These are phyloP conservation scores for Curvularia sp. DNA, from an alignment of 2,329 filamentous ascomycete genomes.

Conservation along the genomic window DNA sequence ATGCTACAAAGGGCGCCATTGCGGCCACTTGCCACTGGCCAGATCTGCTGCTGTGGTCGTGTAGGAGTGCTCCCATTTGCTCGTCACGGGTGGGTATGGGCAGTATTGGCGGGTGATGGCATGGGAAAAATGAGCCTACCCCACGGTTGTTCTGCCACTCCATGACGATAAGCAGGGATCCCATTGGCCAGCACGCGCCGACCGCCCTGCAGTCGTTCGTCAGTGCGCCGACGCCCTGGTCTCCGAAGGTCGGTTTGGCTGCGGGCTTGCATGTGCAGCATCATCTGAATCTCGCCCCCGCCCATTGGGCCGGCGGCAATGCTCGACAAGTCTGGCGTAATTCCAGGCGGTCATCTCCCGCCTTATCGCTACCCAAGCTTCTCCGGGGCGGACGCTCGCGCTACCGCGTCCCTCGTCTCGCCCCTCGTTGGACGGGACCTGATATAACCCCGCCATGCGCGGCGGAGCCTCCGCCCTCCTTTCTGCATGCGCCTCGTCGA, in stretches of 20 bases:
- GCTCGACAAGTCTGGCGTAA: slow-evolving; percentile 39
- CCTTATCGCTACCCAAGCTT: slow-evolving; percentile 40
- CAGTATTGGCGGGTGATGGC: slow-evolving; percentile 33
- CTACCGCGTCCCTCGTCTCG: slow-evolving; percentile 13
- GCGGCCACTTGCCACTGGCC: not conserved
- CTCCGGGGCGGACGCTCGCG: slow-evolving; percentile 29
- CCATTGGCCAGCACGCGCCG: slow-evolving; percentile 36
- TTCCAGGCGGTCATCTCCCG: slow-evolving; percentile 42
- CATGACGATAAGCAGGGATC: slow-evolving; percentile 33
- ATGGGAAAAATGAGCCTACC: slow-evolving; percentile 44
- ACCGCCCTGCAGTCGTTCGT: slow-evolving; percentile 24
- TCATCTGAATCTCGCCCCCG: slow-evolving; percentile 29
- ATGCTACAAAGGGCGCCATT: no score
- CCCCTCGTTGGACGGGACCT: slow-evolving; percentile 39
- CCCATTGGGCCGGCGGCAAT: slow-evolving; percentile 38
- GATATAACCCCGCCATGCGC: slow-evolving; percentile 30
- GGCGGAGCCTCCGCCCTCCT: slow-evolving; percentile 30
- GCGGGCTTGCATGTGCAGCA: slow-evolving; percentile 35
- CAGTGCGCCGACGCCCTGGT: slow-evolving; percentile 33
- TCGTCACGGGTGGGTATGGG: slow-evolving; percentile 28
- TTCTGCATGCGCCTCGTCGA: slow-evolving; percentile 21
- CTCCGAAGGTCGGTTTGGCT: slow-evolving; percentile 43
- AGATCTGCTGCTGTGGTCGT: not conserved
- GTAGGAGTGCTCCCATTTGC: not conserved
- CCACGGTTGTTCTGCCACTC: slow-evolving; percentile 47